A percentile compares a stretch with the other conserved stretches of the same genome.
Evolutionary conservation across 2,329 filamentous ascomycete species (phyloP).

Genomic region (Monilinia laxa): DNA sequence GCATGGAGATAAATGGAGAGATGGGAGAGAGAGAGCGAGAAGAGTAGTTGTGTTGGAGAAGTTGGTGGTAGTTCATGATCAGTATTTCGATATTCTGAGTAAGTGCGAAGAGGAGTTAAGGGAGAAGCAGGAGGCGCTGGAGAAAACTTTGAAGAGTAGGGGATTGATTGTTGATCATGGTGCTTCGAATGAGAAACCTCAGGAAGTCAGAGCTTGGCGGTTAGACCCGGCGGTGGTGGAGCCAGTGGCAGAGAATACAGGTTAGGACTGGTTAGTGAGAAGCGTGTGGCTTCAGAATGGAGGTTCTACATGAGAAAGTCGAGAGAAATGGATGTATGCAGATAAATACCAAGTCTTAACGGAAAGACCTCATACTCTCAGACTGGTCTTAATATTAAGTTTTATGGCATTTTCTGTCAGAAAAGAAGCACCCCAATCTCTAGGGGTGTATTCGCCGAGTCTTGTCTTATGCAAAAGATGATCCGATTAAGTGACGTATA

Average conservation of each 20-base stretch:
- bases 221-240: not conserved
- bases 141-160: not conserved
- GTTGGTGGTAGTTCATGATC: not conserved
- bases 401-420: accelerated
- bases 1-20: not conserved
- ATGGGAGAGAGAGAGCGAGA: not conserved
- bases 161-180: not conserved
- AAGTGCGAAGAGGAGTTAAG: not conserved
- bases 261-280: not conserved
- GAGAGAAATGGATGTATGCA: no score
- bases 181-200: not conserved
- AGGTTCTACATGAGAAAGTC: not conserved
- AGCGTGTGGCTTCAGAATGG: not conserved
- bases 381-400: no score
- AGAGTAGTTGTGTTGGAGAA: not conserved
- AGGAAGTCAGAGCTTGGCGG: not conserved
- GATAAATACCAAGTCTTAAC: no score
- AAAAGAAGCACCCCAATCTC: no score
- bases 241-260: not conserved
- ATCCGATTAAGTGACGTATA: not conserved
- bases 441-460: accelerated
- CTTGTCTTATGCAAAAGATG: not conserved
- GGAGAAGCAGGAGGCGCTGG: not conserved
- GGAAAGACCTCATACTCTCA: not conserved
- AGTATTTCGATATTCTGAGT: not conserved